These are phyloP conservation scores for Coleophoma eucalyptorum DNA, from an alignment of 2,329 filamentous ascomycete species.

Conservation along the genomic window DNA sequence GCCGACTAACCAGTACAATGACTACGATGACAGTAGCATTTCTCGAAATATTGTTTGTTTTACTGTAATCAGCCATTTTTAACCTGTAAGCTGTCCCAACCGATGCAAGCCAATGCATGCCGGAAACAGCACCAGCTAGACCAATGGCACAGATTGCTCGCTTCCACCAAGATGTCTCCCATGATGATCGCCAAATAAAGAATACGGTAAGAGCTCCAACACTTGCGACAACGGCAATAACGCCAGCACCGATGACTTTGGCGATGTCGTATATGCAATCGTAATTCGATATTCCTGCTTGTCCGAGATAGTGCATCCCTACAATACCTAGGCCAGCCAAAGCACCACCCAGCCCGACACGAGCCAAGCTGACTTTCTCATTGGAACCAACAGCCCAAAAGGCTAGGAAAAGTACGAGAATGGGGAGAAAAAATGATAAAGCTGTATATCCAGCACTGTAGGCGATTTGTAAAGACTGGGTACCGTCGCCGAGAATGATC, in stretches of 20 bases:
- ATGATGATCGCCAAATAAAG: conserved; percentile 71
- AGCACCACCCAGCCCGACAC: conserved; percentile 59
- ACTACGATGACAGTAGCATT: conserved; percentile 71
- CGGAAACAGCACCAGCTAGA: conserved; percentile 71
- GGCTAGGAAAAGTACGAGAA: conserved; percentile 68
- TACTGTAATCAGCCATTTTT: conserved; percentile 35
- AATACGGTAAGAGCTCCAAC: conserved; percentile 69
- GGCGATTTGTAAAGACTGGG: conserved; percentile 61
- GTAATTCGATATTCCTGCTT: conserved; percentile 79
- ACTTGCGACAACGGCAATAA: conserved; percentile 71
- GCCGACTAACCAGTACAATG: conserved; percentile 56
- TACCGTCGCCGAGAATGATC: conserved; percentile 64
- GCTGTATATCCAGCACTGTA: conserved; percentile 72
- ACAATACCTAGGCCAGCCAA: conserved; percentile 73
- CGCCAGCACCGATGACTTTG: conserved; percentile 59
- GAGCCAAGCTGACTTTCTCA: conserved; percentile 52
- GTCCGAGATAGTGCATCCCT: conserved; percentile 87
- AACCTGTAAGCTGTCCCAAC: conserved; percentile 67
- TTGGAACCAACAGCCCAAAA: conserved; percentile 66
- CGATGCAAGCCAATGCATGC: conserved; percentile 84
- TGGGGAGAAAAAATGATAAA: conserved; percentile 76
- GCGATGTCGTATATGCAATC: conserved; percentile 55
- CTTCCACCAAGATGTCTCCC: conserved; percentile 79
- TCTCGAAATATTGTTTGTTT: conserved; percentile 42
- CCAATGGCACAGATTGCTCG: conserved; percentile 61